Base-by-base conservation (phyloP, 2,329 filamentous ascomycete genomes). In the Aspergillus spinulosporus region DNA sequence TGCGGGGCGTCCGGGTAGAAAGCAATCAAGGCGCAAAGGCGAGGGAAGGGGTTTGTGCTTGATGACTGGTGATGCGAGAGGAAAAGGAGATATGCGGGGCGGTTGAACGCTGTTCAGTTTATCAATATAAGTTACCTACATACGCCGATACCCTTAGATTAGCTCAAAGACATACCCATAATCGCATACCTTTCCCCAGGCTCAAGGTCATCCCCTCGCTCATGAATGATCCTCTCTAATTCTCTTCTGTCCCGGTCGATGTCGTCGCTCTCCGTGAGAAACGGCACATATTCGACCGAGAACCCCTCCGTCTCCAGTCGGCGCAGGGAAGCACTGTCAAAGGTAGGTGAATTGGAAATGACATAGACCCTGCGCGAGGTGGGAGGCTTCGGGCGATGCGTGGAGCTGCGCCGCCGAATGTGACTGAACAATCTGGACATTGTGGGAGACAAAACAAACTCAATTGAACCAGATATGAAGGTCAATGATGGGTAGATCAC, bases 221-320 rank as follows among this genome's bases (percentile, higher is more conserved):
- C 71, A 53, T 83, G 77, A 45, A 85, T 66, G 15, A 72, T 72
- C 43, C 80, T 76, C 45, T 77, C 75, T 52, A 81, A 69, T 12
- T 74, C 69, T 56, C 82, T 78, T 37, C 83, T 65, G 34, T 74
- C 67, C n/a, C 81, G 80, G n/a, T 80, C 79, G 2, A 49, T 40
- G 52, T 70, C 61, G 0, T 56, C 62, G 14, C 32, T 61, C 2
- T 61, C 31, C 0, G 44, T 62, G 3, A 48, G 49, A 43, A 81
- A 79, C 1, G 80, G 78, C 1, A 86, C 64, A 64, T 86, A 86
- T 32, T 74, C 73, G 31, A 84, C 78, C 5, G 77, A 68, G 66
- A 86, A 86, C 2, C 84, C 84, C 68, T 87, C 84, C 3, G 80
- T 77, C 34, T 74, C 71, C 75, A 83, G 85, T 46, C 81, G 78